These are phyloP conservation scores for Fusarium sterilihyphosum DNA, from an alignment of 2,329 filamentous ascomycete species.

Conservation along the genomic window DNA sequence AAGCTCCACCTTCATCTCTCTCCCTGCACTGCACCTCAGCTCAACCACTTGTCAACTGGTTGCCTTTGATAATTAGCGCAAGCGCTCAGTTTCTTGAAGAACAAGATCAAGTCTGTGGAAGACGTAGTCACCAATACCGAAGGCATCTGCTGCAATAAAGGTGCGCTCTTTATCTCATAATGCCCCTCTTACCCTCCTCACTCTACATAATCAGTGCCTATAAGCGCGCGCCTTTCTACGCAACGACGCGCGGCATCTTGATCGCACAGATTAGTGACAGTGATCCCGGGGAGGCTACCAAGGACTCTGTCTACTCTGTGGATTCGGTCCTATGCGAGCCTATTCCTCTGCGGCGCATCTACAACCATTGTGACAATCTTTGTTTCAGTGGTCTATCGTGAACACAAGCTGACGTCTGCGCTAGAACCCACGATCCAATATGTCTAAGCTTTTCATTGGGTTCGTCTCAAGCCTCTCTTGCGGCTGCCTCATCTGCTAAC, in stretches of 20 bases:
- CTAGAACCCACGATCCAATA: slow-evolving; percentile 53
- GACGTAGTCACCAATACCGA: background rate
- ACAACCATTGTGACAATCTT: background rate
- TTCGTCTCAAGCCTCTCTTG: slow-evolving; percentile 6
- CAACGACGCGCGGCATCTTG: slow-evolving; percentile 28
- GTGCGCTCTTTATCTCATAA: slow-evolving; percentile 23
- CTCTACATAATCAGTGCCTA: slow-evolving; percentile 3
- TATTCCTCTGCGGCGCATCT: background rate
- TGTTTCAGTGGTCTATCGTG: background rate
- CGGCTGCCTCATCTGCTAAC: slow-evolving; percentile 35
- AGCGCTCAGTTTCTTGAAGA: slow-evolving; percentile 11
- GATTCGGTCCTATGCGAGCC: background rate
- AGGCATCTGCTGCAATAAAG: slow-evolving; percentile 14
- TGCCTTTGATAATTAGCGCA: slow-evolving; percentile 37
- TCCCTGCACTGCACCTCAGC: slow-evolving; percentile 31
- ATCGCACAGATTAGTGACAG: background rate
- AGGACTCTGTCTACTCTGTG: background rate
- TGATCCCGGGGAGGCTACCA: background rate
- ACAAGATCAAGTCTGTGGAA: slow-evolving; percentile 4
- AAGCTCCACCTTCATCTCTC: slow-evolving; percentile 30
- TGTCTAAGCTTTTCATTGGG: slow-evolving; percentile 85
- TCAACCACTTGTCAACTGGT: slow-evolving; percentile 18
- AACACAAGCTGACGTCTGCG: slow-evolving; percentile 23
- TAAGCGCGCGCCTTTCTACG: slow-evolving; percentile 20
- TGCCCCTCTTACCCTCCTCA: background rate